phyloP scores from a whole-genome alignment of 1,284 basidiomycete species.

The Coniferiporia sulphurascens region DNA sequence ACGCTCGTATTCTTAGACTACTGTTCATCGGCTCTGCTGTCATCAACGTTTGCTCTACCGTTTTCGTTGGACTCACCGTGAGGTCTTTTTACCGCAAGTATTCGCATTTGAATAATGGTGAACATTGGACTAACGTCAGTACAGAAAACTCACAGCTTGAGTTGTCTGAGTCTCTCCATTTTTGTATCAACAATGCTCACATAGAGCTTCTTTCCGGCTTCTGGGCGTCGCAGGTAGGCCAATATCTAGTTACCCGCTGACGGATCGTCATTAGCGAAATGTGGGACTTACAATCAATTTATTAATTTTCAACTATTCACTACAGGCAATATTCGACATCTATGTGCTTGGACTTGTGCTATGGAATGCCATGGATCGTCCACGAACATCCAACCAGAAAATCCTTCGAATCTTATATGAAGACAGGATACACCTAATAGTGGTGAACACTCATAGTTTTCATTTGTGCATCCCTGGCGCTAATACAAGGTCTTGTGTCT shows the following conservation, averaged over 20 bases:
- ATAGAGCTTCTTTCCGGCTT: too few species aligned
- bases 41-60: background rate
- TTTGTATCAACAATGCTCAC: too few species aligned
- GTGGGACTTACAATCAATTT: too few species aligned
- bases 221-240: too few species aligned
- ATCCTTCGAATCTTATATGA: background rate
- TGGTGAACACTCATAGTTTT: background rate
- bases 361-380: conserved; percentile 5
- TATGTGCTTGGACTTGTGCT: background rate
- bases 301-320: background rate
- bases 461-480: background rate
- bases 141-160: too few species aligned
- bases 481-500: background rate
- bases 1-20: background rate
- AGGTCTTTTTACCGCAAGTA: background rate
- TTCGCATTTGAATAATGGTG: background rate
- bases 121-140: too few species aligned
- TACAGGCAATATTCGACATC: background rate
- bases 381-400: background rate
- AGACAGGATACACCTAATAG: background rate
- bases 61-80: background rate
- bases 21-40: background rate
- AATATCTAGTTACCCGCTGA: too few species aligned
- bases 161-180: too few species aligned
- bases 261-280: too few species aligned